A percentile compares a stretch with the other conserved stretches of the same genome.
Conservation (phyloP, 1,139 yeast genomes). For the Lodderomyces pseudojiufengensis region DNA sequence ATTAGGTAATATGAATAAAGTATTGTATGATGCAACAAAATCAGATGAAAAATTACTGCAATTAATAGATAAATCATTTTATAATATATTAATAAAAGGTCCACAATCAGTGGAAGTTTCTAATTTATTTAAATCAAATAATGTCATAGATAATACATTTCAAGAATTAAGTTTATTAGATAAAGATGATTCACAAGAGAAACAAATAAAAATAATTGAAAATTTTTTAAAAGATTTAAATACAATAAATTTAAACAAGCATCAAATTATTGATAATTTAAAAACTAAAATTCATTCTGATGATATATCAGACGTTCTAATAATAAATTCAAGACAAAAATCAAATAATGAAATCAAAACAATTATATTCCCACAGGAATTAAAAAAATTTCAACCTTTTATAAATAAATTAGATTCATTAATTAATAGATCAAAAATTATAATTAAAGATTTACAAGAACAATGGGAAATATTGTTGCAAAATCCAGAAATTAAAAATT, state of each 20-base stretch:
- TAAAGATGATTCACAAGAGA: slow-evolving; percentile 45
- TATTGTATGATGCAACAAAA: slow-evolving; percentile 63
- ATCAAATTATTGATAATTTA: slow-evolving; percentile 57
- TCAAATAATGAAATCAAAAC: slow-evolving; percentile 55
- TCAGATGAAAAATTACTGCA: slow-evolving; percentile 59
- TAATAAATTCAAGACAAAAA: slow-evolving; percentile 60
- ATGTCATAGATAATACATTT: slow-evolving; percentile 4
- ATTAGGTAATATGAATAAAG: slow-evolving; percentile 43
- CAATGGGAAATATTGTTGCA: slow-evolving; percentile 57
- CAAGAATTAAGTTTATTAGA: slow-evolving; percentile 54
- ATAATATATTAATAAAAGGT: slow-evolving; percentile 32
- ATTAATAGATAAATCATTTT: slow-evolving; percentile 26
- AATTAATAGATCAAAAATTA: slow-evolving; percentile 55
- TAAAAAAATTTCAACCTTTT: slow-evolving; percentile 72
- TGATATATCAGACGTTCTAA: slow-evolving; percentile 76
- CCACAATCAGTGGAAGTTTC: slow-evolving; percentile 29
- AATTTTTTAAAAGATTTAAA: slow-evolving; percentile 45
- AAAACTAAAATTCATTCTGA: slow-evolving; percentile 74
- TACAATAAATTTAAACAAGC: slow-evolving; percentile 54
- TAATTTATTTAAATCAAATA: slow-evolving; percentile 22
- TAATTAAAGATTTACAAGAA: slow-evolving; percentile 54
- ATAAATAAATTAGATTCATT: slow-evolving; percentile 66
- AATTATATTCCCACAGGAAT: slow-evolving; percentile 65
- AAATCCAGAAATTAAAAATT: slow-evolving; percentile 38
- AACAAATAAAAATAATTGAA: slow-evolving; percentile 41